A percentile compares a stretch with the other conserved stretches of the same genome.
These are phyloP conservation scores for Hibiscus tridactylites DNA, from an alignment of 345 rosid genomes.

Conservation along the genomic window DNA sequence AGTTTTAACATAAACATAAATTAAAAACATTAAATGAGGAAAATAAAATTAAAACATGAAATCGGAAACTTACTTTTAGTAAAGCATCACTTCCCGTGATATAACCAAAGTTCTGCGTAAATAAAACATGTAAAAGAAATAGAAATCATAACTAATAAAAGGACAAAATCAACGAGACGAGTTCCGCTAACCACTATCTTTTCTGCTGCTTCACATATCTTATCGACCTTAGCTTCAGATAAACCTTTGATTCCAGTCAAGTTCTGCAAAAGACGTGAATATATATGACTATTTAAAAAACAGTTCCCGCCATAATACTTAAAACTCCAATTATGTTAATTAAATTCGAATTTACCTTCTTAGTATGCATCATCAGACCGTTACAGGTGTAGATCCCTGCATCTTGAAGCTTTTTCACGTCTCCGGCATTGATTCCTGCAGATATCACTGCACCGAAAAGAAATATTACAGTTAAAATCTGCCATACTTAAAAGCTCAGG, in stretches of 20 bases:
- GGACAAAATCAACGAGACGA: not conserved
- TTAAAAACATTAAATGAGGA: not conserved
- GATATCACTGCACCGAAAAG: constrained; percentile 42
- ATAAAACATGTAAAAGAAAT: not conserved
- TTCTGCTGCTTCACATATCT: constrained; percentile 96
- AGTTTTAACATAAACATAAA: not conserved
- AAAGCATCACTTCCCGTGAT: constrained; percentile 91
- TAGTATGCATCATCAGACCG: constrained; percentile 96
- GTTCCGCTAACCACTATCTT: constrained; percentile 66
- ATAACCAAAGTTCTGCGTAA: constrained; percentile 66
- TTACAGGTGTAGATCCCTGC: constrained; percentile 94
- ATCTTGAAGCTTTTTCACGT: constrained; percentile 86
- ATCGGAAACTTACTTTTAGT: constrained; percentile 46
- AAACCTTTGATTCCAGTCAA: constrained; percentile 91
- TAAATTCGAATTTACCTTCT: constrained; percentile 41
- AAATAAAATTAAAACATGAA: not conserved
- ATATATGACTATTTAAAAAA: not conserved
- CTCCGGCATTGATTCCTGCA: constrained; percentile 92
- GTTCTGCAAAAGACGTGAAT: constrained; percentile 29
- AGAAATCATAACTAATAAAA: not conserved
- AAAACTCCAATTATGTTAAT: not conserved
- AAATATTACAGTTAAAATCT: not conserved
- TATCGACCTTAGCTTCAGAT: constrained; percentile 95
- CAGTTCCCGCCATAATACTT: not conserved
- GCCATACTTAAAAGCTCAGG: not conserved